Base-by-base conservation (phyloP, 129 eudicot species). In the Flaveria linearis region DNA sequence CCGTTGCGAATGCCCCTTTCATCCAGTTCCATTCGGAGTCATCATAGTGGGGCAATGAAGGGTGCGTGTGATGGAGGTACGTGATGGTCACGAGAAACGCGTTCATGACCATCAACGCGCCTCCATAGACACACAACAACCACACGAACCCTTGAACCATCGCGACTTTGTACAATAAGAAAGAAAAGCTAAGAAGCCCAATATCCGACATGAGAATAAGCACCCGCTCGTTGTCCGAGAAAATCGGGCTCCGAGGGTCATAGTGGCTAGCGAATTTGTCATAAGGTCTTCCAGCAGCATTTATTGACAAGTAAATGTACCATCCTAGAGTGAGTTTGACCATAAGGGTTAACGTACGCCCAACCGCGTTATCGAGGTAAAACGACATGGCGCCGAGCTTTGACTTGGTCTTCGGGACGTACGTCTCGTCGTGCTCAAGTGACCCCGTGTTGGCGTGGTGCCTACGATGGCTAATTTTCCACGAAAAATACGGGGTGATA, bases 11-110 rank as follows among this genome's bases (percentile, higher is more conserved):
- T 1, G 90, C 90, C 3, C 90, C 90, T n/a, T 84, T 83, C 74
- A 86, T 66, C 90, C 90, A 86, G 67, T 86, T 83, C 90, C 90
- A 86, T 62, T 84, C 90, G 0, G 84, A 70, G 16, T 85, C 84
- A 7, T 86, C 90, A 4, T 81, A 86, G 14, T 84, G 87, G 0
- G 90, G 87, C 77, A 86, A 42, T 15, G 90, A 69, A 65, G 87
- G 86, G 60, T 86, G 90, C 22, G 90, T 86, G 28, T 86, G 90
- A 49, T 86, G 87, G 23, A 86, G 83, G 73, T 76, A 86, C 2
- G 90, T 86, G 5, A 86, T 81, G 33, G 79, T 78, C 63, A 86
- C 90, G 1, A 86, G 84, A 68, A 81, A 86, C 42, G 82, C 87
- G 65, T 86, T 86, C 74, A 84, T 85, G 17, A 86, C 78, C 51